Base-by-base conservation (phyloP, 164 flowering plant genomes). In the Nymphaea thermarum region DNA sequence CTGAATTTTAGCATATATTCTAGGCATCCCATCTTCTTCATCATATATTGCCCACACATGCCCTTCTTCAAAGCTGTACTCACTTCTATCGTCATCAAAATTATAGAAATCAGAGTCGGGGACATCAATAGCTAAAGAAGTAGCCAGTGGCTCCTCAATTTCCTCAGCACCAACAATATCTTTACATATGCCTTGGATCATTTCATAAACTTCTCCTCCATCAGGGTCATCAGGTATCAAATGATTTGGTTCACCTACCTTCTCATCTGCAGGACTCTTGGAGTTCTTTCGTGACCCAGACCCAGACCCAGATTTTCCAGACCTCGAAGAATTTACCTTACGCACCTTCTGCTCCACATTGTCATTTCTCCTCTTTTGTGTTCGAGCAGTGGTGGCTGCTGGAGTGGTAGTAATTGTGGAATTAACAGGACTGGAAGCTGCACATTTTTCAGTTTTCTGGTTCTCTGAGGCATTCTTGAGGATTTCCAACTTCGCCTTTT, bases 31-130 rank as follows among this genome's bases (percentile, higher is more conserved):
- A 65, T 65, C 67, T 43, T 43, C 44, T 43, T 65, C 55, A 43
- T 44, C 67, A 65, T 6, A 65, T 43, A 65, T 44, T 17, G 67
- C 67, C 67, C 67, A 65, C 17, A 12, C 43, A 18, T 65, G 45
- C 7, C 25, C 55, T 17, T 43, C 67, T 44, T 3, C 45, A 65
- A 65, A 65, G 67, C 44, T 43, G 17, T 42, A 18, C 43, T 11
- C n/a, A 42, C 3, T 44, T 43, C 25, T 42, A 65, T 65, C 44
- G 11, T 42, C 44, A 44, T 65, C 44, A 43, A 65, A 65, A 43
- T 65, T 43, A 65, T 65, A 43, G 44, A 65, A 65, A 2, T 65
- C 67, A 41, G 67, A 51, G 47, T 43, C n/a, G 7, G 53, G 18
- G 10, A 65, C 67, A 43, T 65, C 44, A 42, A 15, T 51, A 8